Evolutionary conservation across 78 protist species (phyloP).

Genomic region (Creolimax fragrantissima): DNA sequence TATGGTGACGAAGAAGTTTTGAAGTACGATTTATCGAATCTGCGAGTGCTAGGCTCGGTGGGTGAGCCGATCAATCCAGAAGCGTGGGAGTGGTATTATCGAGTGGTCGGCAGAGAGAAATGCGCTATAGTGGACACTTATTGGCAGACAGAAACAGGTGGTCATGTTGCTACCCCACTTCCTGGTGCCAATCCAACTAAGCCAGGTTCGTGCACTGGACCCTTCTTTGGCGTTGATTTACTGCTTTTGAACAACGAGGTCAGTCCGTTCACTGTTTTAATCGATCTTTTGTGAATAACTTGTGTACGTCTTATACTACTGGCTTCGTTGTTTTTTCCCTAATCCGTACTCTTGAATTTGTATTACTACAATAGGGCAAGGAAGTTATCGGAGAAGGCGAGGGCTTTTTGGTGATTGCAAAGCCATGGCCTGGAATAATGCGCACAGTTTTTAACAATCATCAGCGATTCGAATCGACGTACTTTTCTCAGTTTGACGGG

Average conservation of each 20-base stretch:
- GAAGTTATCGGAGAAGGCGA: constrained; percentile 12
- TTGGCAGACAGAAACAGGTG: constrained; percentile 97
- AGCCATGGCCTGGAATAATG: constrained; percentile 10
- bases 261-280: neutral
- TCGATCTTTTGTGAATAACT: neutral
- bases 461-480: neutral
- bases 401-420: constrained; percentile 52
- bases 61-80: constrained; percentile 80
- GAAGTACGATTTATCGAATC: constrained; percentile 11
- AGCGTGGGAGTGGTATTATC: constrained; percentile 79
- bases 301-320: neutral
- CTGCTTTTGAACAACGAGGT: constrained; percentile 52
- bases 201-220: constrained; percentile 83
- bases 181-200: constrained; percentile 84
- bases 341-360: too few species aligned
- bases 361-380: neutral
- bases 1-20: constrained; percentile 37
- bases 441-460: constrained; percentile 32
- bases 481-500: neutral
- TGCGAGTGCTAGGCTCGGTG: constrained; percentile 35
- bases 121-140: constrained; percentile 91
- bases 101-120: constrained; percentile 59
- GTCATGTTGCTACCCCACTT: constrained; percentile 76
- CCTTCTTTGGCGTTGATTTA: constrained; percentile 88
- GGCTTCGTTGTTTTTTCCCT: too few species aligned